Base-by-base conservation (phyloP, 2,329 filamentous ascomycete species). In the Aspergillus neoniger region DNA sequence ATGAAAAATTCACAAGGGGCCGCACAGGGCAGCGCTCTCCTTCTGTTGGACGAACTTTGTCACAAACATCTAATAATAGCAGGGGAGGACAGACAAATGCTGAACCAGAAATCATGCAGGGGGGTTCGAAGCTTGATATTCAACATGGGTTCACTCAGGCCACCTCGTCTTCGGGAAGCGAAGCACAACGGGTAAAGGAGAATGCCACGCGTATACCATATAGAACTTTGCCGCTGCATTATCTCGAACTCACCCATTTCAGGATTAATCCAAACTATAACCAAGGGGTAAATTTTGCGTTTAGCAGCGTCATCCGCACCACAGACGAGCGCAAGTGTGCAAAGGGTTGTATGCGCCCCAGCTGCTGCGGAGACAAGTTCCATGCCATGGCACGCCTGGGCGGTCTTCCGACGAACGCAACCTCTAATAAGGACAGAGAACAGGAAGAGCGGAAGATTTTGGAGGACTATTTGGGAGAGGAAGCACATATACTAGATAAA, bases 341-440 rank as follows among this genome's bases (percentile, higher is more conserved):
- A 9, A 83, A 86, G 2, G 91, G 90, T 12, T 96, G 93, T 72
- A 88, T 86, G 2, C 86, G 89, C 55, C 81, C 87, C 49, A 83
- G 88, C 58, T 97, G 93, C 75, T 96, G 92, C 67, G 91, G 91
- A 19, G 85, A 85, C 44, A 80, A 86, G 6, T 92, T 92, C 67
- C 84, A 86, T 21, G 81, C 82, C n/a, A 81, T 92, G 69, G 90
- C 90, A 28, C 74, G 73, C 44, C 69, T 73, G 48, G 74, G 71
- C 43, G 73, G 72, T 10, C 66, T 78, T 25, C 69, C 70, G 17
- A 61, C 73, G 2, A 72, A 58, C 61, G 61, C 30, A 64, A 66
- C 44, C 28, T 54, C 61, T 17, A 36, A 36, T 17, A 49, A 57
- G 30, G 52, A 66, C 54, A 65, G 69, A 62, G 67, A 75, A 39